Evolutionary conservation across 2,329 filamentous ascomycete species (phyloP), one percentile per base, ranked within the genome.

Genomic region (Seiridium unicorne): DNA sequence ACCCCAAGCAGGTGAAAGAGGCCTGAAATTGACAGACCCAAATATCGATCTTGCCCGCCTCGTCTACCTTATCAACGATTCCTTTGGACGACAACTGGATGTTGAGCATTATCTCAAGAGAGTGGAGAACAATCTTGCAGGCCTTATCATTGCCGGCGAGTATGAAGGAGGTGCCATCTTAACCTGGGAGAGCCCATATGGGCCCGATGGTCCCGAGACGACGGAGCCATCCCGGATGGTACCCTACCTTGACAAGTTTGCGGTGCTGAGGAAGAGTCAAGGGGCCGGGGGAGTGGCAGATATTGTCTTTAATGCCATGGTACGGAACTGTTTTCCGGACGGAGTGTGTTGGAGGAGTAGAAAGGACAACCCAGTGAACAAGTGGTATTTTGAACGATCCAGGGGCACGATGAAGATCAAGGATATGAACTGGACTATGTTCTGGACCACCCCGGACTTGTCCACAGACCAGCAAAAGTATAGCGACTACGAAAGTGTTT

Each of bases 301-400:
- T 71, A 90, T 98, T 44, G 90, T 99, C 6, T 99, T 98, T 77
- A 97, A 96, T 63, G 89, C 93, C 40, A 96, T 99, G 91, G 92
- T 97, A 4, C 85, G 91, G 35, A 87, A 89, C 26, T 97, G 93
- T 68, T 96, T 98, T 66, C 93, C 93, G 0, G 76, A 86, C 2
- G 95, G 95, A 1, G 91, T 98, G 1, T 96, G 93, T 70, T 99
- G 95, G 95, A 83, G 93, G 60, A 96, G 91, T 72, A 82, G 95
- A 56, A 90, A 89, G 70, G 87, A 93, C 71, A 98, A 99, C 70
- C 94, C 93, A 0, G 95, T 99, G 4, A 99, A 99, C 72, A 97
- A 97, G 73, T 99, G 95, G 95, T 99, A 99, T 74, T 97, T 98
- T 76, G 95, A 99, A 76, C 84, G 95, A 53, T 92, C 91, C 2